These are phyloP conservation scores for Malus orientalis DNA, from an alignment of 306 rosid species.

Conservation along the genomic window DNA sequence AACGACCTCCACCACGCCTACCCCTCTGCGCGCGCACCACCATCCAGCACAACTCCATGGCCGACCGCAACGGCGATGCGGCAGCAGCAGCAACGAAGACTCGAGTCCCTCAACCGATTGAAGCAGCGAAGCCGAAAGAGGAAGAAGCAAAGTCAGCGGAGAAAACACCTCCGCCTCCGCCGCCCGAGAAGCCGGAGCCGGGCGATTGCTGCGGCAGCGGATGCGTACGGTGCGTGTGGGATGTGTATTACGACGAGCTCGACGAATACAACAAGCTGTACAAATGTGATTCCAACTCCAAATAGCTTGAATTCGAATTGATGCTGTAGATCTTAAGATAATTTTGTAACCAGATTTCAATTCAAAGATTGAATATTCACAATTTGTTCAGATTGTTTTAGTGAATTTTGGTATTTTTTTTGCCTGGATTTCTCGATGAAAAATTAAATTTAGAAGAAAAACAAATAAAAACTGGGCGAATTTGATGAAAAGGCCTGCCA, in stretches of 20 bases:
- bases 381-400: not conserved
- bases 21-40: not conserved
- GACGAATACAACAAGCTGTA: conserved; percentile 57
- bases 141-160: not conserved
- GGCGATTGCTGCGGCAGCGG: conserved; percentile 95
- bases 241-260: conserved; percentile 75
- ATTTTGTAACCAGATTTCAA: not conserved
- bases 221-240: conserved; percentile 95
- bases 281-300: conserved; percentile 27
- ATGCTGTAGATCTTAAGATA: not conserved
- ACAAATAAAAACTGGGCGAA: not conserved
- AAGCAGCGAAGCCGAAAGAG: not conserved
- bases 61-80: conserved; percentile 7
- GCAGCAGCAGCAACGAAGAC: not conserved
- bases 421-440: not conserved
- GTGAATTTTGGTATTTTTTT: not conserved
- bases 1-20: not conserved
- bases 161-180: conserved; percentile 49
- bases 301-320: not conserved
- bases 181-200: conserved; percentile 70
- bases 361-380: not conserved
- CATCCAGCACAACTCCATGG: conserved; percentile 17
- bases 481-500: not conserved
- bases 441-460: not conserved
- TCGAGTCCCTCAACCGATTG: not conserved